Percentiles rank a stretch among this genome's conserved stretches.
Evolutionary conservation across 352 stramenopile species (phyloP).

Genomic region (Phytophthora melonis): DNA sequence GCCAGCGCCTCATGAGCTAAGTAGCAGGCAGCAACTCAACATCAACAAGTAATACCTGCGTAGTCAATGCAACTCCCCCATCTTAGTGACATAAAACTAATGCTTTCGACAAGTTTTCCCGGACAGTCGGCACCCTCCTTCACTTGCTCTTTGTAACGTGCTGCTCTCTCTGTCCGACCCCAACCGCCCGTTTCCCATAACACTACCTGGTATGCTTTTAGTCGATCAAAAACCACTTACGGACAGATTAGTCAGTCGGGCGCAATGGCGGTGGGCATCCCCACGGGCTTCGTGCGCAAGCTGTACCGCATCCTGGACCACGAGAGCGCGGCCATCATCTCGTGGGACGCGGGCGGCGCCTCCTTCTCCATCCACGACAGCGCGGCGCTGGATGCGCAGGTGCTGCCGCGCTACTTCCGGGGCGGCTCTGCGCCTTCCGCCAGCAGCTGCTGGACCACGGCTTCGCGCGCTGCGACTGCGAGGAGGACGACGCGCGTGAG

Average conservation of each 20-base stretch:
- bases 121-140: too few relatives aligned
- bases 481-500: conserved; percentile 64
- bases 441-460: conserved; percentile 83
- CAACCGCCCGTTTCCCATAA: not conserved
- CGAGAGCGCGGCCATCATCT: conserved; percentile 67
- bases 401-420: conserved; percentile 79
- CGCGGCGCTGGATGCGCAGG: conserved; percentile 57
- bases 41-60: too few relatives aligned
- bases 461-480: conserved; percentile 69
- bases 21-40: not conserved
- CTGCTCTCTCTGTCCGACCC: not conserved
- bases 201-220: too few relatives aligned
- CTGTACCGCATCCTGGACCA: conserved; percentile 86
- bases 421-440: conserved; percentile 75
- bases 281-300: conserved; percentile 83
- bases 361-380: conserved; percentile 81
- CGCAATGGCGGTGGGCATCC: conserved; percentile 59
- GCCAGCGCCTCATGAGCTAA: conserved; percentile 8
- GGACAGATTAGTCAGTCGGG: not conserved
- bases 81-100: too few relatives aligned
- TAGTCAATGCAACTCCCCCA: too few relatives aligned
- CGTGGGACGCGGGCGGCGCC: conserved; percentile 58
- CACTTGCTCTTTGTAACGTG: too few relatives aligned
- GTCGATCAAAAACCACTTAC: too few relatives aligned
- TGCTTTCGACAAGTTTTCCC: too few relatives aligned